phyloP scores from a whole-genome alignment of 1,284 basidiomycete species.

The Ustilago lituana region DNA sequence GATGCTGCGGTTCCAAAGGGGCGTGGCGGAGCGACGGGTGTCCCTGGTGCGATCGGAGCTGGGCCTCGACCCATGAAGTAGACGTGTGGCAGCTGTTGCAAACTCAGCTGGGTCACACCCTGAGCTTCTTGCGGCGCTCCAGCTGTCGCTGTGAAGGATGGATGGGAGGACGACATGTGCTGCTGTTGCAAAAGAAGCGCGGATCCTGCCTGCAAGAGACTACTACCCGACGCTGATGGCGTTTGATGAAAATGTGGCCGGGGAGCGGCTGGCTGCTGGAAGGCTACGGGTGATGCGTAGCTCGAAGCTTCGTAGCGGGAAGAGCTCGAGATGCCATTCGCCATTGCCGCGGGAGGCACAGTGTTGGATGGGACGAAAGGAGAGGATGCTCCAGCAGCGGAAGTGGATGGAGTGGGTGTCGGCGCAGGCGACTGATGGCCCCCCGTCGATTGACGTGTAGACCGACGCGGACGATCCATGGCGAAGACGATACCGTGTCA shows the following conservation, averaged over 20 bases:
- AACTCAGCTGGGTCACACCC: constrained; percentile 9
- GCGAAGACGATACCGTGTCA: neutral
- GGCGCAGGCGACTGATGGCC: constrained; percentile 33
- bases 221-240: constrained; percentile 21
- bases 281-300: constrained; percentile 16
- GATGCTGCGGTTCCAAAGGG: constrained; percentile 33
- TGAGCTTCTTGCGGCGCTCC: constrained; percentile 11
- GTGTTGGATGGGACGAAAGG: constrained; percentile 2
- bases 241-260: constrained; percentile 19
- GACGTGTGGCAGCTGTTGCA: constrained; percentile 22
- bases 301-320: constrained; percentile 30
- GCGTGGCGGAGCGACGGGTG: constrained; percentile 29
- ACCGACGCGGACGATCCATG: constrained; percentile 49
- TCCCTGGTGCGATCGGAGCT: constrained; percentile 30
- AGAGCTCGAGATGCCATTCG: constrained; percentile 22
- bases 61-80: constrained; percentile 28
- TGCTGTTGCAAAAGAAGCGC: constrained; percentile 22
- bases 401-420: constrained; percentile 4
- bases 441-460: constrained; percentile 38
- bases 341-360: constrained; percentile 23
- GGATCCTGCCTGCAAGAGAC: constrained; percentile 17
- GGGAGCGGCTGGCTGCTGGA: constrained; percentile 2
- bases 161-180: constrained; percentile 8
- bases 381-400: constrained; percentile 3
- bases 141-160: constrained; percentile 9